Evolutionary conservation across 2,329 filamentous ascomycete species (phyloP), one percentile per base, ranked within the genome.

Genomic region (Incumbomyces delicatus): DNA sequence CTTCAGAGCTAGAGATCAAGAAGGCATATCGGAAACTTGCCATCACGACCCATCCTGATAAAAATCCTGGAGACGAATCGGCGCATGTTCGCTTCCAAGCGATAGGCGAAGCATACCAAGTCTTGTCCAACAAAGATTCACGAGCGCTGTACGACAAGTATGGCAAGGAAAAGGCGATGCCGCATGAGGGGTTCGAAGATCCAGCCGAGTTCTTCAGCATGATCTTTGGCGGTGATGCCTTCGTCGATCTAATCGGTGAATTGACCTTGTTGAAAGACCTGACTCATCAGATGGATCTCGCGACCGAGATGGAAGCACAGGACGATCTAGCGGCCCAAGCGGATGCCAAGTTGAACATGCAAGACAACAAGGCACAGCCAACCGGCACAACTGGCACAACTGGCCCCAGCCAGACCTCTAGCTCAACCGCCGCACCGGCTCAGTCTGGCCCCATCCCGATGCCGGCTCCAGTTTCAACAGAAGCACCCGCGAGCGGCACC

Each of bases 261-360:
- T 95, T 98, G 58, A 92, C 87, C 42, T 79, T 98, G 48, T 95
- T 98, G 86, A 96, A 95, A 72, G 92, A 98, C 61, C 76, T 98
- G 46, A 96, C 90, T 14, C 87, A 88, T 60, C 95, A 89, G 37
- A 96, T 98, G 90, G 92, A 98, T 60, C 96, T 98, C 56, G 89
- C 87, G 16, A 90, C 88, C 81, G 75, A 85, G 47, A 81, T 81
- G 51, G 79, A 80, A 64, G 86, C 87, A 58, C 83, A 85, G 56
- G 80, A 83, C 51, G 80, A 77, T 38, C 69, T 70, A 2, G 72
- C 64, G 2, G 69, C 73, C 22, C 70, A 74, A 32, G 75, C 74
- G 4, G 73, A 75, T 13, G 63, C 66, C 50, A 71, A 72, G 34
- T 55, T 71, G 6, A 61, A 72, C 45, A 60, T 70, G 13, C 68